Evolutionary conservation across 768 basidiomycete species (phyloP).

Genomic region (Cystobasidium tubakii): DNA sequence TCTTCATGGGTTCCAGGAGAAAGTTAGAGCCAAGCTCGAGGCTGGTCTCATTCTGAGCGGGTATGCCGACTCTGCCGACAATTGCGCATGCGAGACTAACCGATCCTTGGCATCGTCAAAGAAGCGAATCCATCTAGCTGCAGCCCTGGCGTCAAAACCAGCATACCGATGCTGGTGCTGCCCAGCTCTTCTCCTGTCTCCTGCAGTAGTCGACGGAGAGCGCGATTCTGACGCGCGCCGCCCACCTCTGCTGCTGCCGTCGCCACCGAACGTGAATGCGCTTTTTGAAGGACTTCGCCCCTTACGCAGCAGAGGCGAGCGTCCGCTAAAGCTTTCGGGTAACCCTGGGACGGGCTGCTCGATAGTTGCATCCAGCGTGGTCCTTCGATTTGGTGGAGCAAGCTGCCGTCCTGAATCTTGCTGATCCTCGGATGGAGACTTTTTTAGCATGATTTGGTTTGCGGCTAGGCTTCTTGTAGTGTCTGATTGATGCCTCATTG

Average conservation of each 20-base stretch:
- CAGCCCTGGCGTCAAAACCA: not conserved
- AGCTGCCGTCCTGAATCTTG: too few species aligned
- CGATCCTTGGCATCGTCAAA: not conserved
- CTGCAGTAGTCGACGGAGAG: too few species aligned
- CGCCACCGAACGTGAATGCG: constrained; percentile 5
- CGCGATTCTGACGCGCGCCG: too few species aligned
- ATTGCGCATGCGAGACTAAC: not conserved
- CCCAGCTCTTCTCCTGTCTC: too few species aligned
- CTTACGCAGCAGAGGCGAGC: constrained; percentile 9
- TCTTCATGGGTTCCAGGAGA: constrained; percentile 46
- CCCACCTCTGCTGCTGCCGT: too few species aligned
- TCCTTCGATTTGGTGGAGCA: not conserved
- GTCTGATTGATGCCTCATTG: too few species aligned
- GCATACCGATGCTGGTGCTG: too few species aligned
- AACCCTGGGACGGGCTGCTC: not conserved
- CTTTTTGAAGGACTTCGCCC: not conserved
- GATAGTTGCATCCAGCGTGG: not conserved
- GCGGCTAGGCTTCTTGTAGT: too few species aligned
- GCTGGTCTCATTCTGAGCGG: not conserved
- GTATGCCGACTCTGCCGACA: not conserved
- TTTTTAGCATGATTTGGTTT: not conserved
- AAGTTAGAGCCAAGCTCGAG: not conserved
- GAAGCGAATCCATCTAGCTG: not conserved
- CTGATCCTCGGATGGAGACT: not conserved
- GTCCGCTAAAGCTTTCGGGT: not conserved